Evolutionary conservation across 371 early-diverging fungal genomes (phyloP), one percentile per base, ranked within the genome.

Genomic region (Paraphysoderma sedebokerense): DNA sequence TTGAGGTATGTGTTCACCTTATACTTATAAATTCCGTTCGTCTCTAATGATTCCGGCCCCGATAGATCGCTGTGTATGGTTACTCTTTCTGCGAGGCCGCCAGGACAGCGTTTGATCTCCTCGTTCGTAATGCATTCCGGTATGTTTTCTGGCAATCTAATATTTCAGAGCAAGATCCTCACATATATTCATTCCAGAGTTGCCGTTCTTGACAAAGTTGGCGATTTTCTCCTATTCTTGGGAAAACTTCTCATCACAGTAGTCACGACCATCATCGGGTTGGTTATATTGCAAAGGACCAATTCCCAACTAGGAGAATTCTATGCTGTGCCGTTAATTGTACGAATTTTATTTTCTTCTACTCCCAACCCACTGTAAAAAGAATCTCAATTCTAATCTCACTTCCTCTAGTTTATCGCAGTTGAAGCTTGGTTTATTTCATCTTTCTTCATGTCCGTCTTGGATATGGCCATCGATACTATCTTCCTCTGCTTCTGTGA

Each of bases 401-500:
- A 35, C 9, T n/a, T 13, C 17, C 46, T n/a, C n/a, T n/a, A n/a
- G n/a, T n/a, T n/a, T 13, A 38, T 56, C 26, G 17, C 27, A 19
- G 28, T 56, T 17, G 30, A 32, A 13, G 44, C 66, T 19, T 63
- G 53, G 48, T 35, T 70, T 19, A 61, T 72, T 12, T 53, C 67
- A 20, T 44, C 60, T 9, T 49, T 49, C 3, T 63, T 74, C 49
- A 47, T 68, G 32, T 50, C 61, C 7, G 52, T 70, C 8, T 72
- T 59, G 38, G 30, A 50, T n/a, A 59, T 70, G 61, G 67, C 64
- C 24, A 63, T 70, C 42, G 59, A 66, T 37, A 70, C 74, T 26
- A 59, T 74, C 17, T 74, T 74, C 51, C 26, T 74, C 58, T 67
- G 56, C 19, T 68, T 70, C 46, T 56, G 64, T 32, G 17, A 13